Base-by-base conservation (phyloP, 2,329 filamentous ascomycete species). In the Aspergillus sp. region DNA sequence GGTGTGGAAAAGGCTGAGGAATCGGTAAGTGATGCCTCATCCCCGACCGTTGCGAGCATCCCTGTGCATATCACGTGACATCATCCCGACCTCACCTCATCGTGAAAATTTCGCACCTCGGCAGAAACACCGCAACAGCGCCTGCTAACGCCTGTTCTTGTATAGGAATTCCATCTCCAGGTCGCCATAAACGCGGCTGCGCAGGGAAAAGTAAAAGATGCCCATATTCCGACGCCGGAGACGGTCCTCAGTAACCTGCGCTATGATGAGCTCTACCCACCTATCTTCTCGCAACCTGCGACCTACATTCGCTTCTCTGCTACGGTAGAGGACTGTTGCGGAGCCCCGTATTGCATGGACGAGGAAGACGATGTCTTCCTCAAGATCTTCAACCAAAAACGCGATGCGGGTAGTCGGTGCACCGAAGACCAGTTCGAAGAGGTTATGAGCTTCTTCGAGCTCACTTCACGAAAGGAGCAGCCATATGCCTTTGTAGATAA, bases 231-330 rank as follows among this genome's bases (percentile, higher is more conserved):
- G 38, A 89, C 87, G 47, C 87, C 87, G 62, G 87, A 89, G 70
- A 86, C 86, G 64, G 80, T 85, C 65, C 78, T 82, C 70, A 85
- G 84, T 76, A 82, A 80, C 66, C 82, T 94, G 78, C 86, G 91
- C 78, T 99, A 97, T 88, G 91, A 96, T 78, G 86, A 89, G 71
- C 85, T 97, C 69, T 98, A 98, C 75, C 86, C 89, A 53, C 87
- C 86, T 66, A 81, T 83, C 60, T 97, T 94, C 79, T 85, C 88
- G 71, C 90, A 96, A 76, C 92, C 95, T 55, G 88, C 89, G 63
- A 95, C 93, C 63, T 98, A 98, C 79, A 97, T 99, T 75, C 92
- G 94, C 66, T 98, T 96, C 80, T 98, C 95, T 65, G 94, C 96
- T 67, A 99, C 95, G 2, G 94, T 99, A 63, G 95, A 99, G 79